Base-by-base conservation (phyloP, 2,329 filamentous ascomycete species). In the Talaromyces funiculosus region DNA sequence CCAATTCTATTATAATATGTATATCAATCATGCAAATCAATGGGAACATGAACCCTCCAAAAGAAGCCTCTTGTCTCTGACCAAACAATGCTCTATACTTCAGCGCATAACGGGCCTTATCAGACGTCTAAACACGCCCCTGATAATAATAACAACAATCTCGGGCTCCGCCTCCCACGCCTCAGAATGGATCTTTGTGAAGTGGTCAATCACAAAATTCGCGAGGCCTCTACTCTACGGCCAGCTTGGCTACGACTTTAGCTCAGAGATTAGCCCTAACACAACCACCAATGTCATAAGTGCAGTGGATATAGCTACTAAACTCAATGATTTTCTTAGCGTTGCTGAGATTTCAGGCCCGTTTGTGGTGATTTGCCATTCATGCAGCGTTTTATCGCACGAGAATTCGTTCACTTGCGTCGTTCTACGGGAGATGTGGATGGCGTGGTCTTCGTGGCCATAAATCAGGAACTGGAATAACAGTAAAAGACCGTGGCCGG, bases 101-200 rank as follows among this genome's bases (percentile, higher is more conserved):
- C 33, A 60, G 57, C 22, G 61, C 62, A 54, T 64, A n/a, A n/a
- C 66, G 9, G 67, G 68, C 24, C 67, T 66, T 7, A 57, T 64
- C 55, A 67, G 65, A 55, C 62, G 62, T 51, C 59, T 61, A 42
- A 60, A 63, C 38, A 22, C 65, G 53, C 65, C 65, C 31, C 58
- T 69, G 37, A 61, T 68, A 18, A 53, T 69, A 20, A 55, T 69
- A 6, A 53, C 68, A 20, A 55, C 68, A 6, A 69, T 69, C 53
- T 64, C 61, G 38, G 68, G 67, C 12, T 22, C 66, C 26, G 66
- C 61, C 45, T 65, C 64, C 53, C 66, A 62, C 7, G 64, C 65
- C 51, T 62, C 61, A 20, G 67, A 67, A 62, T 69, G 67, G 67
- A 58, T 62, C 8, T 64, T 42, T 51, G 67, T 70, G 10, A 58